Evolutionary conservation across 371 early-diverging fungal genomes (phyloP).

Genomic region (Mortierella sp.): DNA sequence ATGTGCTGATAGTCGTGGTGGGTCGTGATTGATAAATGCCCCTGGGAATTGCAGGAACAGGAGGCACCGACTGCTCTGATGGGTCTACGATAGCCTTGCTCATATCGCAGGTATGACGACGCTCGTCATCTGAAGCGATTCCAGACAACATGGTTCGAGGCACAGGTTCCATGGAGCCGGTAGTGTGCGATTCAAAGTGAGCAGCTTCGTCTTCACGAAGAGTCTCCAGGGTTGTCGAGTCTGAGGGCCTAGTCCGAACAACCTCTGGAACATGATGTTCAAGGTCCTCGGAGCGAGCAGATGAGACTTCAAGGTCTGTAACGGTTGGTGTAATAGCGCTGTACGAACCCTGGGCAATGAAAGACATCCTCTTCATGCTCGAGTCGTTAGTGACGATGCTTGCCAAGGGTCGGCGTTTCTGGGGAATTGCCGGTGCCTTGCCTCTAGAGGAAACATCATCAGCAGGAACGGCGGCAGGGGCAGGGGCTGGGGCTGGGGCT

Average conservation of each 20-base stretch:
- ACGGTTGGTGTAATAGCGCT: constrained; percentile 29
- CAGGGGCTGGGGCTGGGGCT: neutral
- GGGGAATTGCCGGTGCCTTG: neutral
- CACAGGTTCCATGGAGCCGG: constrained; percentile 11
- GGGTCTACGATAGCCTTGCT: constrained; percentile 32
- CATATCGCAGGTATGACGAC: constrained; percentile 54
- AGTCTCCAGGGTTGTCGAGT: constrained; percentile 5
- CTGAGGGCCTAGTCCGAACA: constrained; percentile 2
- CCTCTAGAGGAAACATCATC: neutral
- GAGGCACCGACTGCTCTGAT: constrained; percentile 17
- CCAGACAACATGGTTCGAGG: constrained; percentile 31
- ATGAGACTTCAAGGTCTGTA: constrained; percentile 29
- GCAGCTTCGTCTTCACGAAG: neutral
- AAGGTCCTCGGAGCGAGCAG: constrained; percentile 16
- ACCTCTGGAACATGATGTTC: constrained; percentile 1
- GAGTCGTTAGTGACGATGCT: constrained; percentile 20
- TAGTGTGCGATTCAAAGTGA: constrained; percentile 4
- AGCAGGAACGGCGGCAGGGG: neutral
- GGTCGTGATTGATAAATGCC: constrained; percentile 18
- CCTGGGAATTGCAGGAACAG: constrained; percentile 38
- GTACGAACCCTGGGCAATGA: constrained; percentile 9
- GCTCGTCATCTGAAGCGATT: constrained; percentile 34
- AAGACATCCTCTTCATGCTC: neutral
- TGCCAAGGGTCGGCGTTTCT: constrained; percentile 6
- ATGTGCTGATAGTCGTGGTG: neutral